Percentiles rank a stretch among this genome's conserved stretches.
These are phyloP conservation scores for Collybia mongolica DNA, from an alignment of 768 basidiomycete genomes.

Conservation along the genomic window DNA sequence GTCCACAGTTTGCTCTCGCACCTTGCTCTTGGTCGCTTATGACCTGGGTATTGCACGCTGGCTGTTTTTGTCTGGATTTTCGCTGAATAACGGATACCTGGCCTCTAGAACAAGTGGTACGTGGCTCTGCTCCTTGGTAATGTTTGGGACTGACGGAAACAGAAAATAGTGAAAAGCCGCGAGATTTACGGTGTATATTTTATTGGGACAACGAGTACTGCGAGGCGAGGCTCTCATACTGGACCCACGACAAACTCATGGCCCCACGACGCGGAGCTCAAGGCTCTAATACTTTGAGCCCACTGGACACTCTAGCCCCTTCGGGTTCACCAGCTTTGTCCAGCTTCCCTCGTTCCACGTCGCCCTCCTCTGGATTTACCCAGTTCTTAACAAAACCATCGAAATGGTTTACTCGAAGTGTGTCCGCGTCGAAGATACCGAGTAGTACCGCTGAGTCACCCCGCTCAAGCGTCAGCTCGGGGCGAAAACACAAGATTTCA, in stretches of 20 bases:
- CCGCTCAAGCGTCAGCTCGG: conserved; percentile 40
- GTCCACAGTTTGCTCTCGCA: conserved; percentile 13
- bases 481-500: conserved; percentile 77
- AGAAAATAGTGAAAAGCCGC: conserved; percentile 6
- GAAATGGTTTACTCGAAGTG: conserved; percentile 69
- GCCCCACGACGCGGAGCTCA: conserved; percentile 46
- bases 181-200: conserved; percentile 5
- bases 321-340: conserved; percentile 31
- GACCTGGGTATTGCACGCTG: conserved; percentile 9
- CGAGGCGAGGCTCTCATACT: not conserved
- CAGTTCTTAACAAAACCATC: conserved; percentile 66
- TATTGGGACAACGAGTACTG: conserved; percentile 6
- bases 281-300: conserved; percentile 37
- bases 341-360: conserved; percentile 53
- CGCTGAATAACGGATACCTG: conserved; percentile 1
- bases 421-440: conserved; percentile 48
- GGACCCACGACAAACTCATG: conserved; percentile 30
- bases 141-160: not conserved
- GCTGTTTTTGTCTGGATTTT: conserved; percentile 6
- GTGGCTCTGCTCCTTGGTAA: not conserved
- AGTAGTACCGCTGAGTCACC: conserved; percentile 38
- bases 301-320: conserved; percentile 26
- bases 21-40: conserved; percentile 12
- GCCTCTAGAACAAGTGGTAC: conserved; percentile 4
- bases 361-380: conserved; percentile 64